These are phyloP conservation scores for Phaeosphaeria sp. DNA, from an alignment of 2,329 filamentous ascomycete genomes.

Conservation along the genomic window DNA sequence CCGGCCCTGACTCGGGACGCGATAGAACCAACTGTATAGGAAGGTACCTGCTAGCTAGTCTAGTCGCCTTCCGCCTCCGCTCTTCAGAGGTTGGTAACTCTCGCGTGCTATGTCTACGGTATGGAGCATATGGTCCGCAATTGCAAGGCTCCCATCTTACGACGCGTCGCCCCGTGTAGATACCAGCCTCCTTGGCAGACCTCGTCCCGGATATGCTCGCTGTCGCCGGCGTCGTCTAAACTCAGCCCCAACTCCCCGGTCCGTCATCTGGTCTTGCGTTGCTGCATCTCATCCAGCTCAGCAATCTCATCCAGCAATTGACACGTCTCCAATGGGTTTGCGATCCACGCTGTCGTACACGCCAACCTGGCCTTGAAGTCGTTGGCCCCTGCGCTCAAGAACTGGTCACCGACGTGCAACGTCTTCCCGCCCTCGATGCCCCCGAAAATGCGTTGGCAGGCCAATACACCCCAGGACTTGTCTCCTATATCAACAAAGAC, in stretches of 20 bases:
- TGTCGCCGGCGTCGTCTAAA: background rate
- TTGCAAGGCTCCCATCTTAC: background rate
- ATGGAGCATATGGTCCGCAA: no score
- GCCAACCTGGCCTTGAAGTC: constrained; percentile 96
- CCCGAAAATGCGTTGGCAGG: constrained; percentile 90
- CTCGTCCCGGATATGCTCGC: background rate
- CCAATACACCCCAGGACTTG: constrained; percentile 93
- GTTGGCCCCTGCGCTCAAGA: constrained; percentile 86
- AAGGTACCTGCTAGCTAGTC: background rate
- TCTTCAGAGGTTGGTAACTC: background rate
- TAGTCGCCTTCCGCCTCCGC: background rate
- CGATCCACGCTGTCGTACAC: constrained; percentile 96
- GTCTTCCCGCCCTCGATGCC: constrained; percentile 78
- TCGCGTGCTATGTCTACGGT: background rate
- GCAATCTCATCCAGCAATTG: constrained; percentile 83
- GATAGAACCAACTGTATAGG: background rate
- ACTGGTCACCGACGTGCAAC: constrained; percentile 94
- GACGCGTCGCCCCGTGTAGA: background rate
- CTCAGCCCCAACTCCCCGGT: background rate
- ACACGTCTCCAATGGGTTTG: constrained; percentile 89
- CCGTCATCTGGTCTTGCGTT: constrained; percentile 43
- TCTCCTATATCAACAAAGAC: constrained; percentile 99
- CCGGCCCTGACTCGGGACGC: background rate
- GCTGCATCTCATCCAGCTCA: constrained; percentile 50
- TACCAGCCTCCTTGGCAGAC: background rate